Evolutionary conservation across 257 asterid species (phyloP).

Genomic region (Fraxinus anomala): DNA sequence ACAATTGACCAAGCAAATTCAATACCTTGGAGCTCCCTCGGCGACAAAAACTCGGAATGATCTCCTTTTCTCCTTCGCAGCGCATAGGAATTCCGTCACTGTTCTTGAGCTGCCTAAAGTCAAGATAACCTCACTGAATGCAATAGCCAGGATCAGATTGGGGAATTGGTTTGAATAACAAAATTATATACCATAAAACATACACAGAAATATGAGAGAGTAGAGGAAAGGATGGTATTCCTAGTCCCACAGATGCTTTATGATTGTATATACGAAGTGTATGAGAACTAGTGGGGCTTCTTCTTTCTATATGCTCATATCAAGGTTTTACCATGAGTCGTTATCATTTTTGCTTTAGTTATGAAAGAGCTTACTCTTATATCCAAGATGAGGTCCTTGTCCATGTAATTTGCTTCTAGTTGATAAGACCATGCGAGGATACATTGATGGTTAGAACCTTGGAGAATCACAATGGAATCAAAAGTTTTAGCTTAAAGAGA

Average conservation of each 20-base stretch:
- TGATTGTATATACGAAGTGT: background rate
- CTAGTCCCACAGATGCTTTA: conserved; percentile 13
- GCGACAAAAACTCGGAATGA: conserved; percentile 95
- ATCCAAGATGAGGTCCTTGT: background rate
- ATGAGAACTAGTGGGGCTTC: background rate
- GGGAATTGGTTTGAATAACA: conserved; percentile 2
- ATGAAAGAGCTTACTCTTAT: background rate
- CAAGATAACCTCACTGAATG: conserved; percentile 91
- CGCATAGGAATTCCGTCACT: conserved; percentile 81
- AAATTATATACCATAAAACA: conserved; percentile 12
- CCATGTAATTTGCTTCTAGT: background rate
- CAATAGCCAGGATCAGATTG: conserved; percentile 12
- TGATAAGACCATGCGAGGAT: background rate
- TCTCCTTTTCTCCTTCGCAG: conserved; percentile 95
- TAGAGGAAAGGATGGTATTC: conserved; percentile 3
- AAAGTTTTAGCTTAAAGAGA: background rate
- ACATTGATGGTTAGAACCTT: background rate
- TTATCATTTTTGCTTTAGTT: background rate
- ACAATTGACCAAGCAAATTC: conserved; percentile 24
- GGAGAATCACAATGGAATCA: background rate
- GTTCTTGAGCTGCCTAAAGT: conserved; percentile 96
- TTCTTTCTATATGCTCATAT: background rate
- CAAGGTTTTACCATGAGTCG: background rate
- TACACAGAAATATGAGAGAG: conserved; percentile 3
- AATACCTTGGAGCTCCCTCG: conserved; percentile 97